These are phyloP conservation scores for Neonothopanus nambi DNA, from an alignment of 1,284 basidiomycete genomes.

Conservation along the genomic window DNA sequence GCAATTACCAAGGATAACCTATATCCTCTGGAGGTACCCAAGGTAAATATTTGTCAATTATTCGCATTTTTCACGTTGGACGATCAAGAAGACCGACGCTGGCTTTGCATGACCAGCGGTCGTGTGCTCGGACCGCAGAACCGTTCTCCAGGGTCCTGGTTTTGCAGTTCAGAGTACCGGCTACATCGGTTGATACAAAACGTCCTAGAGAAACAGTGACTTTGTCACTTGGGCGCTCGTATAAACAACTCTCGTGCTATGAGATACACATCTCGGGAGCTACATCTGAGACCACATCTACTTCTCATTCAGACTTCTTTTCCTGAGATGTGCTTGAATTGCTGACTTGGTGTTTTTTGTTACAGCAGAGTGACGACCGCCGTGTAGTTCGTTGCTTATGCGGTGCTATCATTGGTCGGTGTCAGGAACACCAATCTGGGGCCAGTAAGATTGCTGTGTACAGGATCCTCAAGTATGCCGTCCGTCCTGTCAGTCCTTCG, in stretches of 20 bases:
- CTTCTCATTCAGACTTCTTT: slow-evolving; percentile 14
- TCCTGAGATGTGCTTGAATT: slow-evolving; percentile 19
- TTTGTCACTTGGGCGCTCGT: slow-evolving; percentile 41
- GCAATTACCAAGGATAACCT: slow-evolving; percentile 59
- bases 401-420: slow-evolving; percentile 74
- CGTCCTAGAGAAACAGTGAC: slow-evolving; percentile 69
- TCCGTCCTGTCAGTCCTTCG: slow-evolving; percentile 66
- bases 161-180: slow-evolving; percentile 32
- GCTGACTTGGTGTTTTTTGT: slow-evolving; percentile 20
- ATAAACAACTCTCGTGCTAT: slow-evolving; percentile 80
- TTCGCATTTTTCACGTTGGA: slow-evolving; percentile 45
- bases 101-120: slow-evolving; percentile 66
- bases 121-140: slow-evolving; percentile 24
- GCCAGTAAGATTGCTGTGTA: slow-evolving; percentile 49
- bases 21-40: slow-evolving; percentile 40
- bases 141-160: slow-evolving; percentile 17
- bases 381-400: slow-evolving; percentile 71
- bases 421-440: slow-evolving; percentile 48
- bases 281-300: slow-evolving; percentile 78
- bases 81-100: slow-evolving; percentile 89
- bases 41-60: slow-evolving; percentile 48
- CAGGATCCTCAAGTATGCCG: slow-evolving; percentile 78
- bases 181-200: slow-evolving; percentile 83
- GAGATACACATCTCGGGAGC: slow-evolving; percentile 75
- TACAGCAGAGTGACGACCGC: slow-evolving; percentile 63